Base-by-base conservation (phyloP, 192 early-diverging fungal species). In the Funneliformis mosseae region DNA sequence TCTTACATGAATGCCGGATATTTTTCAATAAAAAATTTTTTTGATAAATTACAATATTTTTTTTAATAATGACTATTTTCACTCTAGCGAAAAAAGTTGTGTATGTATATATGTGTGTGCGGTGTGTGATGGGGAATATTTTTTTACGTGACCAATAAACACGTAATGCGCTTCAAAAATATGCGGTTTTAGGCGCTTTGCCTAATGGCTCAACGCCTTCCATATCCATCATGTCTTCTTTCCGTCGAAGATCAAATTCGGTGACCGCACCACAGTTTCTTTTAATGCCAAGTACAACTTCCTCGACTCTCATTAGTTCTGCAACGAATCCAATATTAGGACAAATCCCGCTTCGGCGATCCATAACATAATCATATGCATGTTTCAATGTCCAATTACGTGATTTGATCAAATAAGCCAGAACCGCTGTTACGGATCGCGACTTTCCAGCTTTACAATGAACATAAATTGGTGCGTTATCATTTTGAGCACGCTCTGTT, bases 251-350 rank as follows among this genome's bases (percentile, higher is more conserved):
- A 50, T 59, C 45, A 2, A 43, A 16, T 28, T 59, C 55, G 23
- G 74, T 27, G 14, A 61, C 75, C 64, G 82, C 18, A 23, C 81
- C 81, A 25, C 38, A 46, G 28, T 78, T 74, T 14, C 71, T 75
- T 50, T 83, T 77, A 10, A 79, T 43, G 5, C 88, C 92, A 42
- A 87, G 82, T 23, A 89, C 86, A 70, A 87, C 85, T 73, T 89
- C 89, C 83, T 95, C 94, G 23, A 95, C 79, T 43, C 87, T 86
- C 87, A 92, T 88, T 62, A 95, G 71, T 66, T 92, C 90, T 8
- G 91, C 83, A 77, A 93, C 91, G 81, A 95, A 95, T 42, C 94
- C 94, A 84, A 95, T 88, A 78, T 95, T 95, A 21, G 93, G 93
- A 71, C 89, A 91, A 60, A 93, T 89, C 59, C 89, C 90, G n/a